Percentiles rank a stretch among this genome's conserved stretches.
These are phyloP conservation scores for Stachybotrys chartarum DNA, from an alignment of 2,329 filamentous ascomycete genomes.

Conservation along the genomic window DNA sequence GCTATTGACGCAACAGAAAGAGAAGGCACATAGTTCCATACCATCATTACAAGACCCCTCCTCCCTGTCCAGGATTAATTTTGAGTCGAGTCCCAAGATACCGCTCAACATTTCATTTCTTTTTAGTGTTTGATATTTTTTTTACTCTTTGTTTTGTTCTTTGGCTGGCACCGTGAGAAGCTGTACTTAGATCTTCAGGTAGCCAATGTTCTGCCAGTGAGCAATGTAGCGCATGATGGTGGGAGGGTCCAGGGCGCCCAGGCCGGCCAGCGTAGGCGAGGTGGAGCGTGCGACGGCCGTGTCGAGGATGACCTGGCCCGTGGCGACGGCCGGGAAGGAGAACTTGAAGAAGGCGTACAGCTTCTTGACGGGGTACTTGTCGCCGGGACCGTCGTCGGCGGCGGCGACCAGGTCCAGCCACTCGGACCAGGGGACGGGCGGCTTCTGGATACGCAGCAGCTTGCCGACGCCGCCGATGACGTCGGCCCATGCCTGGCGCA, in stretches of 20 bases:
- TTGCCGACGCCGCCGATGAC: conserved; percentile 2
- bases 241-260: conserved; percentile 3
- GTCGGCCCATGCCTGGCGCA: conserved; percentile 8
- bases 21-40: too few relatives aligned
- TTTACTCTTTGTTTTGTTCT: not conserved
- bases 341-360: conserved; percentile 9
- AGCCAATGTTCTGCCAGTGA: conserved; percentile 8
- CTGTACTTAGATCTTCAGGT: conserved; percentile 4
- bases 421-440: conserved; percentile 5
- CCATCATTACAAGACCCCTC: too few relatives aligned
- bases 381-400: conserved; percentile 2
- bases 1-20: too few relatives aligned
- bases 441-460: conserved; percentile 5
- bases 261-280: conserved; percentile 4
- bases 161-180: not conserved
- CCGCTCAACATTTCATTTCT: too few relatives aligned
- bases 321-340: conserved; percentile 8
- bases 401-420: conserved; percentile 8
- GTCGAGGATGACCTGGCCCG: conserved; percentile 8
- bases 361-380: conserved; percentile 8
- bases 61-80: too few relatives aligned
- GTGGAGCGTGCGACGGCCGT: conserved; percentile 7
- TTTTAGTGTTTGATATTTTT: not conserved
- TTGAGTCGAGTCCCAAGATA: too few relatives aligned
- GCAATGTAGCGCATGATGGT: conserved; percentile 7